Evolutionary conservation across 495 filamentous ascomycete species (phyloP).

Genomic region (Tuber umbilicatum): DNA sequence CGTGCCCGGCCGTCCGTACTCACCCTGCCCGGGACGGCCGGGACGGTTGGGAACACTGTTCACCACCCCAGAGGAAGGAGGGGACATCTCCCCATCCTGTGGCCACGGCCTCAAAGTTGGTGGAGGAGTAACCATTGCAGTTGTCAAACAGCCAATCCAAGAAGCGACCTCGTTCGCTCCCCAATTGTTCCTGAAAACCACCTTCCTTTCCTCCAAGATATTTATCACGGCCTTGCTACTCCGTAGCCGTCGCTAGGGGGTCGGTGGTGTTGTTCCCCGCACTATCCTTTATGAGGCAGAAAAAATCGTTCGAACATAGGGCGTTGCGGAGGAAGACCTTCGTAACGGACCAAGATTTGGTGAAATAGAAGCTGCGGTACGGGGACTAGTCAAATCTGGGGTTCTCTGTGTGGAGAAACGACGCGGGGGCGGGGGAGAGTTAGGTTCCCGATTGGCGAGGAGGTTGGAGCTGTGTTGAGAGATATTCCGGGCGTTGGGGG

Average conservation of each 20-base stretch:
- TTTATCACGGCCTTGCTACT: conserved; percentile 75
- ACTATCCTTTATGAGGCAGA: conserved; percentile 87
- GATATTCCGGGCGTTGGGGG: too few species aligned
- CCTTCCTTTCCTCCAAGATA: conserved; percentile 75
- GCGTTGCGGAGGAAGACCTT: conserved; percentile 39
- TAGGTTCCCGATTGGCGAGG: too few species aligned
- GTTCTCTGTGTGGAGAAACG: too few species aligned
- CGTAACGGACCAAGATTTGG: conserved; percentile 51
- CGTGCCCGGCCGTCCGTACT: too few species aligned
- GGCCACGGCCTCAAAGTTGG: conserved; percentile 43
- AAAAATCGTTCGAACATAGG: conserved; percentile 59
- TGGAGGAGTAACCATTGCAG: conserved; percentile 77
- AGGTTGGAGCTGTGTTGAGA: too few species aligned
- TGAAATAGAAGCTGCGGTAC: conserved; percentile 64
- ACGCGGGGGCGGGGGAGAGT: too few species aligned
- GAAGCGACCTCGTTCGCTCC: conserved; percentile 89
- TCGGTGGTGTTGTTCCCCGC: conserved; percentile 79
- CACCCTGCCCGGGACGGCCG: too few species aligned
- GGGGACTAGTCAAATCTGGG: conserved; percentile 51
- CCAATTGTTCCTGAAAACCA: conserved; percentile 72
- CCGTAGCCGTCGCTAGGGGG: conserved; percentile 70
- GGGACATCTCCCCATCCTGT: conserved; percentile 14
- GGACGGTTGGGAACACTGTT: too few species aligned
- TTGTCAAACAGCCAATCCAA: conserved; percentile 85
- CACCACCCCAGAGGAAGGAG: too few species aligned